phyloP scores from a whole-genome alignment of 139 green algal genomes.

The Tetratostichococcus sp. region DNA sequence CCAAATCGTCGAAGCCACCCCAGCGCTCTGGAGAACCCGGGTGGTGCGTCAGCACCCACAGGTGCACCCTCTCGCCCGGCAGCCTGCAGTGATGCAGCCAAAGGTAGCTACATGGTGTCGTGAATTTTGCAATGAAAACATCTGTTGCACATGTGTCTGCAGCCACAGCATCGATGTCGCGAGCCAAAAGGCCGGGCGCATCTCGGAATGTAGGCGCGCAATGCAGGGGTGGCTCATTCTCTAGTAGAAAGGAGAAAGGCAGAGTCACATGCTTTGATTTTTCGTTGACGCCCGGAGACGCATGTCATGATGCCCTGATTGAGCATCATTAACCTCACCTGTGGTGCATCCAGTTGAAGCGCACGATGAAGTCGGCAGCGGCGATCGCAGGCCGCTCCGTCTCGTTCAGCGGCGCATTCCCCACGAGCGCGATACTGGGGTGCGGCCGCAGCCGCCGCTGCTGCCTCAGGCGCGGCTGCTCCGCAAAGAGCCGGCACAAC shows the following conservation, averaged over 20 bases:
- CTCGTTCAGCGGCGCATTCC: not conserved
- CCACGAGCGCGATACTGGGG: not conserved
- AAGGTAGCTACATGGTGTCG: too few species aligned
- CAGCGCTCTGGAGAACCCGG: not conserved
- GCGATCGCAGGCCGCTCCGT: not conserved
- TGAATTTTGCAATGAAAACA: too few species aligned
- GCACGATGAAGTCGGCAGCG: not conserved
- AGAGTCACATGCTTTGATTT: too few species aligned
- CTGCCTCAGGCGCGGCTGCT: not conserved
- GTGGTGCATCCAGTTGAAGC: slow-evolving; percentile 2
- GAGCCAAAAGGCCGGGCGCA: too few species aligned
- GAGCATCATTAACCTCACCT: not conserved
- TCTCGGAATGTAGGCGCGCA: too few species aligned
- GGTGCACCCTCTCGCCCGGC: not conserved
- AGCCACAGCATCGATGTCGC: too few species aligned
- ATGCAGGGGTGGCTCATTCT: too few species aligned
- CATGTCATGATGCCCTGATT: too few species aligned
- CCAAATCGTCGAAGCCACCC: not conserved
- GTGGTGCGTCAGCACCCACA: slow-evolving; percentile 1
- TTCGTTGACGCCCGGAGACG: too few species aligned
- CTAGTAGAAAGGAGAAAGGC: too few species aligned
- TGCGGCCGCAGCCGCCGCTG: not conserved
- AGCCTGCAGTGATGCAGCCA: not conserved
- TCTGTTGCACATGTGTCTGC: too few species aligned
- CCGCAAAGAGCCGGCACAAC: not conserved